phyloP scores from a whole-genome alignment of 192 early-diverging fungal species.

The Pilobolus umbonatus region DNA sequence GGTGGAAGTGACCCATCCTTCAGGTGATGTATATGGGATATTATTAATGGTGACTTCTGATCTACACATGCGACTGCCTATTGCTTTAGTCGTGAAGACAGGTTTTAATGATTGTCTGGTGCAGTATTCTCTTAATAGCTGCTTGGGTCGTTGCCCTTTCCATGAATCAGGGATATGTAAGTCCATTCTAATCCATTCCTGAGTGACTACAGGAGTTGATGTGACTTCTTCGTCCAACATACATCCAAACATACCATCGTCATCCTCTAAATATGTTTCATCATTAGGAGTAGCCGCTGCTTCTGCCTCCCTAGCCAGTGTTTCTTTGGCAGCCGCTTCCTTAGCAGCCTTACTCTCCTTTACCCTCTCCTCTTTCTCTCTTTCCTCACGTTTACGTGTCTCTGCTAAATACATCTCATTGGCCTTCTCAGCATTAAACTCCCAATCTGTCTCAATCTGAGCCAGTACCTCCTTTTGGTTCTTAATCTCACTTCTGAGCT shows the following conservation, averaged over 20 bases:
- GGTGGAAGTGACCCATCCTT: background rate
- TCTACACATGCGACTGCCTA: background rate
- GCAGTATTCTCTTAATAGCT: constrained; percentile 15
- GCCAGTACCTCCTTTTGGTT: constrained; percentile 25
- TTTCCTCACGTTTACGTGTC: constrained; percentile 10
- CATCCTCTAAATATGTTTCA: constrained; percentile 30
- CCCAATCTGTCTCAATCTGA: constrained; percentile 37
- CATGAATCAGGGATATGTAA: constrained; percentile 9
- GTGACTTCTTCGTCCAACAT: constrained; percentile 1
- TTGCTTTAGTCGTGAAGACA: background rate
- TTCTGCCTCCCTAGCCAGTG: constrained; percentile 18
- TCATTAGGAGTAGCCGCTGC: constrained; percentile 17
- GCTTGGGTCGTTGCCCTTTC: constrained; percentile 19
- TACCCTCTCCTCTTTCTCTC: background rate
- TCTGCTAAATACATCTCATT: constrained; percentile 23
- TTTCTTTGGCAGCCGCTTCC: constrained; percentile 32
- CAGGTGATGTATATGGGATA: constrained; percentile 2
- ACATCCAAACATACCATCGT: constrained; percentile 29
- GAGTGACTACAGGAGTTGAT: background rate
- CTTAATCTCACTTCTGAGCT: constrained; percentile 20
- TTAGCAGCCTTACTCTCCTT: background rate
- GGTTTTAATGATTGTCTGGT: constrained; percentile 1
- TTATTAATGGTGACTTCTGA: constrained; percentile 8
- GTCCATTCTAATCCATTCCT: constrained; percentile 3
- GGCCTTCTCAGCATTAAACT: constrained; percentile 34